Evolutionary conservation across 805 yeast genomes (phyloP).

Genomic region (Saccharomyces jurei): DNA sequence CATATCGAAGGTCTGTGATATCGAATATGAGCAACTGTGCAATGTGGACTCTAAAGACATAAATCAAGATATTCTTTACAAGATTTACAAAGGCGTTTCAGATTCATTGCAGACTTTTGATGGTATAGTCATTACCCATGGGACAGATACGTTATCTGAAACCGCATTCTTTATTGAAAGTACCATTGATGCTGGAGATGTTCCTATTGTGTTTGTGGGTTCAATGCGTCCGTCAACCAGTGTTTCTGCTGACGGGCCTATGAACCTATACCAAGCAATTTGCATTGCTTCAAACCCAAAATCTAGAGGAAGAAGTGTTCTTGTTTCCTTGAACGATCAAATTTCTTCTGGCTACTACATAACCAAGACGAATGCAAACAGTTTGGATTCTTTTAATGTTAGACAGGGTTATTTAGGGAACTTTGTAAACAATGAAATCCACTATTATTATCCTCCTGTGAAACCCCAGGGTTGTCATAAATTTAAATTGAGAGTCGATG

Average conservation of each 20-base stretch:
- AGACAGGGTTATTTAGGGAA: constrained; percentile 68
- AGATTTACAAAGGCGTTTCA: constrained; percentile 40
- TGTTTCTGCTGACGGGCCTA: constrained; percentile 64
- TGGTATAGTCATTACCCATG: constrained; percentile 61
- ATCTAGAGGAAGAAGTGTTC: constrained; percentile 49
- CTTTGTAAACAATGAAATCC: constrained; percentile 57
- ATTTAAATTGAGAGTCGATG: constrained; percentile 32
- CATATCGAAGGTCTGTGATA: constrained; percentile 43
- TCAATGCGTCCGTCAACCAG: constrained; percentile 70
- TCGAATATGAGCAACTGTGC: constrained; percentile 55
- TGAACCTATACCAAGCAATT: constrained; percentile 64
- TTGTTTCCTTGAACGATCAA: constrained; percentile 60
- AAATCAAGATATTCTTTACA: constrained; percentile 37
- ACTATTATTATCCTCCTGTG: constrained; percentile 55
- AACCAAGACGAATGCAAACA: constrained; percentile 63
- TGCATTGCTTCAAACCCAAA: constrained; percentile 48
- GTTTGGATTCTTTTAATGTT: constrained; percentile 60
- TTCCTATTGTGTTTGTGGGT: constrained; percentile 63
- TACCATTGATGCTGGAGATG: constrained; percentile 35
- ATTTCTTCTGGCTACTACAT: constrained; percentile 64
- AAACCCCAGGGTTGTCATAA: constrained; percentile 45
- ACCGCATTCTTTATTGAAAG: constrained; percentile 57
- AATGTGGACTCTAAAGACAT: constrained; percentile 57
- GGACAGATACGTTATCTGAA: constrained; percentile 65
- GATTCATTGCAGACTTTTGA: constrained; percentile 40